Evolutionary conservation across 352 stramenopile species (phyloP).

Genomic region (Blastocystis sp.): DNA sequence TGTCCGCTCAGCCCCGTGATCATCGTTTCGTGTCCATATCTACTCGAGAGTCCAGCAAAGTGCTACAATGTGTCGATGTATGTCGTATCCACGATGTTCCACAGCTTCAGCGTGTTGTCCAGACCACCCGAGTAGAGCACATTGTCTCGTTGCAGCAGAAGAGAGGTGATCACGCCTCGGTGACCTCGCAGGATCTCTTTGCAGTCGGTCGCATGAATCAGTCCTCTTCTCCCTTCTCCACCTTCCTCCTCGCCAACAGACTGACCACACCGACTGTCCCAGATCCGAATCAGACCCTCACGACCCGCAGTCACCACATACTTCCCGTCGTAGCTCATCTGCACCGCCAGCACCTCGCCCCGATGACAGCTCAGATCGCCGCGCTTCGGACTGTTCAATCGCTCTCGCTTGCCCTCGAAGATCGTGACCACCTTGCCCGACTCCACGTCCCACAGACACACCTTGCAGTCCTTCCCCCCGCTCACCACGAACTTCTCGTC

Average conservation of each 20-base stretch:
- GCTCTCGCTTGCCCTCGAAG: conserved; percentile 64
- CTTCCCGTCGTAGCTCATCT: conserved; percentile 80
- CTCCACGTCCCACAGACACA: conserved; percentile 77
- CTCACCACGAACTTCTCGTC: conserved; percentile 82
- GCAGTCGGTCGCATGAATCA: conserved; percentile 7
- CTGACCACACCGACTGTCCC: conserved; percentile 64
- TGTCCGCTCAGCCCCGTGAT: neutral
- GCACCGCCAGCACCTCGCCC: conserved; percentile 73
- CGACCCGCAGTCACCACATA: conserved; percentile 79
- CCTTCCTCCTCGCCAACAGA: neutral
- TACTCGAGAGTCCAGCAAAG: conserved; percentile 68
- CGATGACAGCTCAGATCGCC: conserved; percentile 67
- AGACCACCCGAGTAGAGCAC: conserved; percentile 81
- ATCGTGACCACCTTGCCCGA: conserved; percentile 68
- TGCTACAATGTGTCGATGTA: conserved; percentile 88
- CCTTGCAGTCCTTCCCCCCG: conserved; percentile 81
- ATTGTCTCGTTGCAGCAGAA: conserved; percentile 40
- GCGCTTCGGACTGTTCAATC: conserved; percentile 68
- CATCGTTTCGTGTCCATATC: conserved; percentile 34
- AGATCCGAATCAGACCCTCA: conserved; percentile 83
- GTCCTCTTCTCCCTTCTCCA: neutral
- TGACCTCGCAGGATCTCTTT: conserved; percentile 37
- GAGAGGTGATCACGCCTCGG: neutral
- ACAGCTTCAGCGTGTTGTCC: conserved; percentile 85
- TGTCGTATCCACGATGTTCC: conserved; percentile 86